Evolutionary conservation across 306 rosid species (phyloP).

Genomic region (Gynostemma pentaphyllum): DNA sequence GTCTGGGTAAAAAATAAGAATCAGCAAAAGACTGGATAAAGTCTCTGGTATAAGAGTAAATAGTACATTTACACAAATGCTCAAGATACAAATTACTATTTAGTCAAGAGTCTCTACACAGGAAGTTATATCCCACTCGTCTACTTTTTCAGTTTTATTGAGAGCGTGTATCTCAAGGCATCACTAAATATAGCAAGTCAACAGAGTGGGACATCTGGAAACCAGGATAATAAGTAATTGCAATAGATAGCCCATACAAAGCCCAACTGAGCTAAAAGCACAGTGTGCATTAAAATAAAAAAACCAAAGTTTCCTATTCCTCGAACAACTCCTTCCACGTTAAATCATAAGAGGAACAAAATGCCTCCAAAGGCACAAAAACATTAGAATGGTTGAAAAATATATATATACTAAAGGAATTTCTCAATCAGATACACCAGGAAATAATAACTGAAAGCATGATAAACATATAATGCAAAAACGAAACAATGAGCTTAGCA

Average conservation of each 20-base stretch:
- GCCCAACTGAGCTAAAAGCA: not conserved
- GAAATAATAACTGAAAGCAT: not conserved
- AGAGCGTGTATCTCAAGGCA: not conserved
- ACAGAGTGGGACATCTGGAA: too few species aligned
- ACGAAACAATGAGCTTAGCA: not conserved
- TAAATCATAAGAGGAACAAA: too few species aligned
- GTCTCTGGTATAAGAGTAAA: not conserved
- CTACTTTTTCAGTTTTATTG: not conserved
- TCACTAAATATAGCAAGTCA: constrained; percentile 15
- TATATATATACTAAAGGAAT: not conserved
- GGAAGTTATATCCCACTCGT: not conserved
- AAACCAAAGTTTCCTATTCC: not conserved
- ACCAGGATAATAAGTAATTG: not conserved
- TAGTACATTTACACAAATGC: not conserved
- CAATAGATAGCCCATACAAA: not conserved
- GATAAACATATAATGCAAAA: not conserved
- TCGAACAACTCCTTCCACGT: too few species aligned
- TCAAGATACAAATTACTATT: not conserved
- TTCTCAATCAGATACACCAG: not conserved
- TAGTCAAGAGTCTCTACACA: not conserved
- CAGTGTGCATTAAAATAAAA: not conserved
- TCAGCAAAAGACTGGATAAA: not conserved
- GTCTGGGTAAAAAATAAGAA: constrained; percentile 47
- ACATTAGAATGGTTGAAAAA: not conserved
- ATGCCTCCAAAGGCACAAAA: too few species aligned